These are phyloP conservation scores for Beta lomatogona DNA, from an alignment of 179 eudicot genomes.

Conservation along the genomic window DNA sequence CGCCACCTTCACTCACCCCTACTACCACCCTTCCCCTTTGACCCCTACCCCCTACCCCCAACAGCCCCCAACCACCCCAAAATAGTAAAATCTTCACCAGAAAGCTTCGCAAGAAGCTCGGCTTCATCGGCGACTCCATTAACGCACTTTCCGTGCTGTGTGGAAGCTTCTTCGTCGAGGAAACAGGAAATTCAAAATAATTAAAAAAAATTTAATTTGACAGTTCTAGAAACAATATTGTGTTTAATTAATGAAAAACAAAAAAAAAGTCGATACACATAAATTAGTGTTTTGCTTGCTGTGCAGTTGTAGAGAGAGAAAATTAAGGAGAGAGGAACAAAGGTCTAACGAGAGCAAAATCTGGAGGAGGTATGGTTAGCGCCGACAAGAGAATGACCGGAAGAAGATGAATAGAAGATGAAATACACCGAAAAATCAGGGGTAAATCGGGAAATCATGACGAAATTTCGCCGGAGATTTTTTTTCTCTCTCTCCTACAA, in stretches of 20 bases:
- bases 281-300: neutral
- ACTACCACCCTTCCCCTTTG: too few species aligned
- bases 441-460: conserved; percentile 49
- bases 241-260: too few species aligned
- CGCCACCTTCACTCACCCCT: too few species aligned
- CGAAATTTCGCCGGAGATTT: neutral
- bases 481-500: neutral
- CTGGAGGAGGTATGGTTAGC: conserved; percentile 94
- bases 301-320: conserved; percentile 9
- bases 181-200: neutral
- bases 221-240: too few species aligned
- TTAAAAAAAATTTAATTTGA: neutral
- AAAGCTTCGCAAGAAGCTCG: too few species aligned
- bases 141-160: too few species aligned
- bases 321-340: neutral
- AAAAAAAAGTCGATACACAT: neutral
- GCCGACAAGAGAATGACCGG: conserved; percentile 60
- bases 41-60: too few species aligned
- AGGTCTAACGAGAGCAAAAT: conserved; percentile 65
- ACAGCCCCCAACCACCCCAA: too few species aligned
- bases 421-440: too few species aligned
- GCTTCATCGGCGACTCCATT: too few species aligned
- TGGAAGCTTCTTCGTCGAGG: too few species aligned
- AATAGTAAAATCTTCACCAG: too few species aligned
- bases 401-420: conserved; percentile 26